phyloP scores from a whole-genome alignment of 2,329 filamentous ascomycete species.

The Xylariaceae sp. region DNA sequence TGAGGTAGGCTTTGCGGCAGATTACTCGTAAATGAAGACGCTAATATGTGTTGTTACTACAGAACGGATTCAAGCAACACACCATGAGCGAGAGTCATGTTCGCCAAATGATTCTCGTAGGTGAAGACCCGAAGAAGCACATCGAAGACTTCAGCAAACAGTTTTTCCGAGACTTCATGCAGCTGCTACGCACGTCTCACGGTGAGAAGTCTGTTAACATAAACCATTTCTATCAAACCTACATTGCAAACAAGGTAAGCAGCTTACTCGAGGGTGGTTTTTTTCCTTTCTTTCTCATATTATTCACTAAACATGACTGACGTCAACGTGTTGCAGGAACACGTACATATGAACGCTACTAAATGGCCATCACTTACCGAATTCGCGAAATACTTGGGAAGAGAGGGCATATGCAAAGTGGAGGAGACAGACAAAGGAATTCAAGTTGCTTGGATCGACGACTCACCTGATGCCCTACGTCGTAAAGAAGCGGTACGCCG shows the following conservation, averaged over 20 bases:
- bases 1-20: slow-evolving; percentile 5
- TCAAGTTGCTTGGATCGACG: slow-evolving; percentile 89
- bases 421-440: slow-evolving; percentile 88
- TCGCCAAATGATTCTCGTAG: slow-evolving; percentile 85
- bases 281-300: neutral
- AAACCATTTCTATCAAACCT: slow-evolving; percentile 95
- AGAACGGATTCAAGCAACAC: slow-evolving; percentile 93
- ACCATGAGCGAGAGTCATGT: slow-evolving; percentile 58
- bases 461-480: slow-evolving; percentile 82
- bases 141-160: slow-evolving; percentile 83
- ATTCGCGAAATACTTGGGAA: slow-evolving; percentile 84
- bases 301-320: neutral
- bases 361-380: slow-evolving; percentile 88
- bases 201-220: slow-evolving; percentile 88
- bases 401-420: slow-evolving; percentile 86
- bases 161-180: slow-evolving; percentile 81
- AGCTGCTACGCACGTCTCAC: slow-evolving; percentile 79
- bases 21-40: neutral
- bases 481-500: slow-evolving; percentile 80
- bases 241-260: slow-evolving; percentile 74
- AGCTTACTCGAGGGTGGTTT: too few species aligned
- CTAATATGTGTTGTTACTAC: slow-evolving; percentile 62
- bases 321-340: slow-evolving; percentile 52
- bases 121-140: slow-evolving; percentile 82
- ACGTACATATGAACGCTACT: slow-evolving; percentile 93